phyloP scores from a whole-genome alignment of 2,329 filamentous ascomycete genomes.

The Zarea fungicola region DNA sequence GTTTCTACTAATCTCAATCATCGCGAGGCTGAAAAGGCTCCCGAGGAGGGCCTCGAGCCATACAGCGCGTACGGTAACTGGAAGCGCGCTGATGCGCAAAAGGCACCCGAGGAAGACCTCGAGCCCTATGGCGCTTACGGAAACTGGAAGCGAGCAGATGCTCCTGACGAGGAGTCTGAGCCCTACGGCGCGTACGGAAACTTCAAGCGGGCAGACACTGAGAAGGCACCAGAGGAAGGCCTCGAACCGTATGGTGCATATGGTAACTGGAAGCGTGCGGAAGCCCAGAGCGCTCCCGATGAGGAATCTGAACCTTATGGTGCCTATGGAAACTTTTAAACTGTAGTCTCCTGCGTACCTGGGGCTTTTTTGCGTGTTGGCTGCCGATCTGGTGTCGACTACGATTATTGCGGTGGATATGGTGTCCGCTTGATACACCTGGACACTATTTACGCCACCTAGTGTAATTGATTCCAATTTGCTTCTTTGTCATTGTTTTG shows the following conservation, averaged over 20 bases:
- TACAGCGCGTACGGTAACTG: background rate
- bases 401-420: too few species aligned
- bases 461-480: too few species aligned
- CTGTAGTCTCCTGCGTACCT: background rate
- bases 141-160: background rate
- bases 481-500: too few species aligned
- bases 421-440: too few species aligned
- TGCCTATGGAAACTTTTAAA: background rate
- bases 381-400: too few species aligned
- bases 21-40: background rate
- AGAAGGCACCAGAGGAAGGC: too few species aligned
- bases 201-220: background rate
- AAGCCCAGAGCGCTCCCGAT: too few species aligned
- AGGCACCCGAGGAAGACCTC: background rate
- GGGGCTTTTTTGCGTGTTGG: too few species aligned
- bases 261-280: background rate
- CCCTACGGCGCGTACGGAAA: conserved; percentile 1
- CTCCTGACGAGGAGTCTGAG: background rate
- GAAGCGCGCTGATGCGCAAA: too few species aligned
- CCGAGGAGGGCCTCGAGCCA: too few species aligned
- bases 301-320: conserved; percentile 1
- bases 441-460: too few species aligned
- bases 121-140: conserved; percentile 2
- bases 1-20: background rate
- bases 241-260: background rate